Base-by-base conservation (phyloP, 2,329 filamentous ascomycete species). In the Coniochaeta sp. region DNA sequence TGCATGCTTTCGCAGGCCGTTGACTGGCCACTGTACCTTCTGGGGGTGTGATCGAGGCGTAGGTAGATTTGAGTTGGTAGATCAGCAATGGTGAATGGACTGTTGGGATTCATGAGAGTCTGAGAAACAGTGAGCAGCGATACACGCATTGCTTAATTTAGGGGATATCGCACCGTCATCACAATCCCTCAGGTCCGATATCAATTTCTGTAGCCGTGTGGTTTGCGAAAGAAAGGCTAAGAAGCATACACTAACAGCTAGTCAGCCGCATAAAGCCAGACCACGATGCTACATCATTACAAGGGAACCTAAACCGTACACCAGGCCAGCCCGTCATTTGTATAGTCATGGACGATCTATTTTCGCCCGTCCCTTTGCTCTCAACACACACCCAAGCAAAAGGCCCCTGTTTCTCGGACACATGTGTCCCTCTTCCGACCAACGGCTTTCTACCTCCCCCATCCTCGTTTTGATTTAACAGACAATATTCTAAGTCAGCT, bases 401-500 rank as follows among this genome's bases (percentile, higher is more conserved):
- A n/a, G n/a, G n/a, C n/a, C n/a, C n/a, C n/a, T n/a, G n/a, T n/a
- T n/a, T n/a, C n/a, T n/a, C n/a, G n/a, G n/a, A n/a, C n/a, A n/a
- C n/a, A n/a, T n/a, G n/a, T n/a, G n/a, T n/a, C n/a, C n/a, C n/a
- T n/a, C n/a, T n/a, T n/a, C n/a, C n/a, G n/a, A n/a, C n/a, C n/a
- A n/a, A n/a, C n/a, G n/a, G n/a, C n/a, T n/a, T n/a, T n/a, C n/a
- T n/a, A n/a, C n/a, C n/a, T n/a, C n/a, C n/a, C n/a, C n/a, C n/a
- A n/a, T n/a, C n/a, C n/a, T n/a, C n/a, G n/a, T n/a, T n/a, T n/a
- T n/a, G n/a, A n/a, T n/a, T n/a, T n/a, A n/a, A n/a, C n/a, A 35
- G 24, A 30, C 30, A 22, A 14, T n/a, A n/a, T 10, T 61, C 71
- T 82, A 99, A 54, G 94, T 97, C 68, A 99, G 84, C 81, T 99